These are phyloP conservation scores for Corylus heterophylla DNA, from an alignment of 306 rosid species.

Conservation along the genomic window DNA sequence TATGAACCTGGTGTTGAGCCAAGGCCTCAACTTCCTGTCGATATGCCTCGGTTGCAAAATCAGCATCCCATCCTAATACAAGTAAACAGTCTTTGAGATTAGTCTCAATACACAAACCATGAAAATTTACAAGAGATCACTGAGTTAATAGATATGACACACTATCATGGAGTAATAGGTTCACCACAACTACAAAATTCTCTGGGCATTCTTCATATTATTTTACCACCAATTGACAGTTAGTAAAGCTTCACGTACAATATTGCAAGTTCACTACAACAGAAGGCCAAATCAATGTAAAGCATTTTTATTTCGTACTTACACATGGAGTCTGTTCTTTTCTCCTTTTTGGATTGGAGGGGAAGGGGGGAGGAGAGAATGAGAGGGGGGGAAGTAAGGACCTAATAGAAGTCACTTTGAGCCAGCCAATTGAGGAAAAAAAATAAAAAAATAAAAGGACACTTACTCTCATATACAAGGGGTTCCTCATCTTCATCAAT, in stretches of 20 bases:
- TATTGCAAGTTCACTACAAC: not conserved
- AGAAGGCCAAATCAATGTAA: not conserved
- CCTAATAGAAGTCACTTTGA: not conserved
- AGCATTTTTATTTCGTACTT: not conserved
- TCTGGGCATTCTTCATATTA: not conserved
- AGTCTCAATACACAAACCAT: constrained; percentile 26
- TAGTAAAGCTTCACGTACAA: not conserved
- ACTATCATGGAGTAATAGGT: constrained; percentile 7
- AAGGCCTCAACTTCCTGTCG: constrained; percentile 95
- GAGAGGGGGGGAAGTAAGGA: not conserved
- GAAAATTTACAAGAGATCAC: constrained; percentile 11
- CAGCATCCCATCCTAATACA: constrained; percentile 92
- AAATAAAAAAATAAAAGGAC: not conserved
- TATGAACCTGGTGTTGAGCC: constrained; percentile 91
- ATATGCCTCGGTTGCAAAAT: constrained; percentile 95
- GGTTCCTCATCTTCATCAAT: constrained; percentile 99
- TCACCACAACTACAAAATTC: not conserved
- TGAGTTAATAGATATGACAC: constrained; percentile 12
- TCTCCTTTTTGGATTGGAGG: no score
- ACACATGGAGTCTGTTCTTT: not conserved
- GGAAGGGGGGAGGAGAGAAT: not conserved
- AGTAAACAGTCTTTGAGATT: constrained; percentile 24
- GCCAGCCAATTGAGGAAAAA: constrained; percentile 10
- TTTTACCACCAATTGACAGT: not conserved
- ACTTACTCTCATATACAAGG: constrained; percentile 94